Evolutionary conservation across 352 stramenopile genomes (phyloP).

Genomic region (Pythium insidiosum): DNA sequence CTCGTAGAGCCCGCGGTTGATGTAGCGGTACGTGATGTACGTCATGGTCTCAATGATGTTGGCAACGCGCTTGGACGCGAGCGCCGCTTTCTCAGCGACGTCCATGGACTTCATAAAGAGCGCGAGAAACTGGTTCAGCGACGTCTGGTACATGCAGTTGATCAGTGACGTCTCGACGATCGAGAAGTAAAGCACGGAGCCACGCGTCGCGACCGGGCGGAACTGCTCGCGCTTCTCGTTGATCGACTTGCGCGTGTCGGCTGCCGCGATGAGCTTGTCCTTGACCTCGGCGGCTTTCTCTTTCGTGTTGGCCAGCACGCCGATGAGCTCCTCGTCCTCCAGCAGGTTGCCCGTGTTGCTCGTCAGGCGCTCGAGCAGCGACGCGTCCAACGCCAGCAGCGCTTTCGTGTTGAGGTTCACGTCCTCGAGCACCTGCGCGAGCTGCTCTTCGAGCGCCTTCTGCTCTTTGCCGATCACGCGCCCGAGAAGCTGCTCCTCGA

Average conservation of each 20-base stretch:
- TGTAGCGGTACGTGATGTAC: conserved; percentile 98
- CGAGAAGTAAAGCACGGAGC: conserved; percentile 97
- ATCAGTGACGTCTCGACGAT: conserved; percentile 98
- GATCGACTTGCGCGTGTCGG: conserved; percentile 96
- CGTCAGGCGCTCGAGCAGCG: conserved; percentile 93
- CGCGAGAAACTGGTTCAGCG: conserved; percentile 95
- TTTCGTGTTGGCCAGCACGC: conserved; percentile 97
- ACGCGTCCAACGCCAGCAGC: conserved; percentile 93
- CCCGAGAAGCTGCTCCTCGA: conserved; percentile 96
- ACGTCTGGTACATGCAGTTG: conserved; percentile 99
- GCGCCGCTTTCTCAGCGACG: conserved; percentile 92
- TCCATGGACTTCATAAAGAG: conserved; percentile 99
- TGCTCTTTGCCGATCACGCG: conserved; percentile 98
- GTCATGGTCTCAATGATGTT: conserved; percentile 99
- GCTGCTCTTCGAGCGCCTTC: conserved; percentile 96
- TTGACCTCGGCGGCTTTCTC: conserved; percentile 98
- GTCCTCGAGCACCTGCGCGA: conserved; percentile 97
- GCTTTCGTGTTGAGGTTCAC: conserved; percentile 98
- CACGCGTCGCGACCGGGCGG: conserved; percentile 94
- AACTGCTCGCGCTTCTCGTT: conserved; percentile 99
- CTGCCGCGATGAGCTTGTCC: conserved; percentile 94
- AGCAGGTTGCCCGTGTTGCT: conserved; percentile 97
- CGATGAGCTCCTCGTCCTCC: conserved; percentile 98
- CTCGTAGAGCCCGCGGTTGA: conserved; percentile 98
- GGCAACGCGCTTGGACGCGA: conserved; percentile 96